phyloP scores from a whole-genome alignment of 2,329 filamentous ascomycete genomes.

The Hymenoscyphus repandus region DNA sequence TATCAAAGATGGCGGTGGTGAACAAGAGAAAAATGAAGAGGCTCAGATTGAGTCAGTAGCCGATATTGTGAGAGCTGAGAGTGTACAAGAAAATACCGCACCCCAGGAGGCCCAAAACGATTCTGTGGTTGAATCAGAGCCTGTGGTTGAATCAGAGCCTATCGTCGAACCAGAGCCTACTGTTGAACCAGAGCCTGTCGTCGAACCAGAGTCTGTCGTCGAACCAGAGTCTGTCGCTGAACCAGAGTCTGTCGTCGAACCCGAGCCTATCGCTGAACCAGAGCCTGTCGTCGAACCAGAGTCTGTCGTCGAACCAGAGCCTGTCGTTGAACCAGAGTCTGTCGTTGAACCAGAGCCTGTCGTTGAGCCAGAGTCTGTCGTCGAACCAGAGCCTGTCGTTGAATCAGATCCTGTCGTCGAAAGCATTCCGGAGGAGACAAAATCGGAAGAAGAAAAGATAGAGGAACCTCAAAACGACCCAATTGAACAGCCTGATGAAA shows the following conservation, averaged over 20 bases:
- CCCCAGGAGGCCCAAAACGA: too few relatives aligned
- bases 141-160: not conserved
- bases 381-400: too few relatives aligned
- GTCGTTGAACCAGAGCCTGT: not conserved
- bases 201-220: not conserved
- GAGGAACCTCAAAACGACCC: not conserved
- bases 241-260: conserved; percentile 1
- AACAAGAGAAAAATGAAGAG: too few relatives aligned
- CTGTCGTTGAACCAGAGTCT: not conserved
- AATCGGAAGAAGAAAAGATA: not conserved
- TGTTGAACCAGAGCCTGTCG: not conserved
- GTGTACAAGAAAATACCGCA: too few relatives aligned
- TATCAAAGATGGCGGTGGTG: too few relatives aligned
- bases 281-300: not conserved
- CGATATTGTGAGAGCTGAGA: too few relatives aligned
- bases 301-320: not conserved
- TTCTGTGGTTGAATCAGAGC: too few relatives aligned
- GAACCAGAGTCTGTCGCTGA: not conserved
- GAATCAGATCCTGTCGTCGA: too few relatives aligned
- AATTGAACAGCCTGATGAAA: not conserved
- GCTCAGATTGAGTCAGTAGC: too few relatives aligned
- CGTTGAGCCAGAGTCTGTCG: not conserved
- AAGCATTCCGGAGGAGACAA: not conserved
- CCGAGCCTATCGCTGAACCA: not conserved
- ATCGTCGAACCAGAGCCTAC: not conserved